Percentiles rank a stretch among this genome's conserved stretches.
These are phyloP conservation scores for Exophiala bonariae DNA, from an alignment of 2,329 filamentous ascomycete species.

Conservation along the genomic window DNA sequence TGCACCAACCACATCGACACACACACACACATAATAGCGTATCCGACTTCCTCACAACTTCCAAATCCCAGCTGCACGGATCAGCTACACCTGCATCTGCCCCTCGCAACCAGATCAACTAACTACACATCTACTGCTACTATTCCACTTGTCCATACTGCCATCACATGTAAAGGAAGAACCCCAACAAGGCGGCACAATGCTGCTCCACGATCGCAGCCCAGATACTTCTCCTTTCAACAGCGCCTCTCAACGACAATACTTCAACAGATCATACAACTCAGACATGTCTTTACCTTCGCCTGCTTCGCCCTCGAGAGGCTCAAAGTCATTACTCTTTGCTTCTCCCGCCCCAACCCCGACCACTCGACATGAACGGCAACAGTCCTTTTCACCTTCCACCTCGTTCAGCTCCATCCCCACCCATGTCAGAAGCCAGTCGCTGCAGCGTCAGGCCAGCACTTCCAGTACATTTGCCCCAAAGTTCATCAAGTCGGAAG, in stretches of 20 bases:
- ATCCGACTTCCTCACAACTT: too few relatives aligned
- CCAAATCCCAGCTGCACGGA: too few relatives aligned
- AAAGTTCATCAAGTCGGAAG: conserved; percentile 89
- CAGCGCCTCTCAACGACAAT: conserved; percentile 73
- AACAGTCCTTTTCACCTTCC: conserved; percentile 67
- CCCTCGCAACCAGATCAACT: background rate
- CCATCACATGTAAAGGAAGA: conserved; percentile 9
- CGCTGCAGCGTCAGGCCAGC: conserved; percentile 65
- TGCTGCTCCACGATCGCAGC: conserved; percentile 26
- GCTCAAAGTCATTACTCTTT: conserved; percentile 77
- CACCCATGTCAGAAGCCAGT: conserved; percentile 44
- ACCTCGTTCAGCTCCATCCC: conserved; percentile 46
- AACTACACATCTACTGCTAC: conserved; percentile 1
- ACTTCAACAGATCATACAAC: conserved; percentile 71
- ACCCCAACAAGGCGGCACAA: conserved; percentile 12
- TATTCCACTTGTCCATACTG: background rate
- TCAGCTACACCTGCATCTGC: too few relatives aligned
- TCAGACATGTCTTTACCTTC: conserved; percentile 38
- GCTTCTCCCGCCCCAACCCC: conserved; percentile 53
- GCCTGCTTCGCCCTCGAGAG: conserved; percentile 31
- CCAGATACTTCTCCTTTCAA: conserved; percentile 42
- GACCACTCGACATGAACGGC: conserved; percentile 61
- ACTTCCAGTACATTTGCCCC: conserved; percentile 83
- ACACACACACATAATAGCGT: too few relatives aligned
- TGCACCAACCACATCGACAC: too few relatives aligned